A percentile compares a stretch with the other conserved stretches of the same genome.
Conservation (phyloP, 257 asterid species). For the Primulina tabacum region DNA sequence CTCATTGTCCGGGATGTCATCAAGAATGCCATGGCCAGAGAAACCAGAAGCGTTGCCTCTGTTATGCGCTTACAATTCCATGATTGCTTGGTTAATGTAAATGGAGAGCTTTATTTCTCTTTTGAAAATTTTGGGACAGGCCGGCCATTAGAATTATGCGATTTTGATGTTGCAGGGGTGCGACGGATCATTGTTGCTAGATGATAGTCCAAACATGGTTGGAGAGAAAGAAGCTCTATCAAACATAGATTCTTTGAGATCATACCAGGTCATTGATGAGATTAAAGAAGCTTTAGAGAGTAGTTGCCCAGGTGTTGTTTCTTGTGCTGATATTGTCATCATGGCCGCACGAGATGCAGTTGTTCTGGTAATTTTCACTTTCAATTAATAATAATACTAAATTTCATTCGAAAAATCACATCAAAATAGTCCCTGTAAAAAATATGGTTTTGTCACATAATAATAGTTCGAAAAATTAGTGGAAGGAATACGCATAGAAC, state of each 20-base stretch:
- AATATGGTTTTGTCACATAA: no score
- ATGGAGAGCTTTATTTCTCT: no score
- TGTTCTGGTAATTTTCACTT: slow-evolving; percentile 45
- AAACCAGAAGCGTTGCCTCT: slow-evolving; percentile 68
- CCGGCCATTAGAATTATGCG: no score
- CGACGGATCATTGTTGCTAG: slow-evolving; percentile 86
- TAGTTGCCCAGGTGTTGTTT: slow-evolving; percentile 68
- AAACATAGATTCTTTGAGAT: slow-evolving; percentile 73
- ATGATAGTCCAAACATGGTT: slow-evolving; percentile 66
- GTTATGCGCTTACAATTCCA: slow-evolving; percentile 96
- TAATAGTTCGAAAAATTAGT: no score
- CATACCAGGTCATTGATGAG: slow-evolving; percentile 72
- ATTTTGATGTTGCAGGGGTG: slow-evolving; percentile 54
- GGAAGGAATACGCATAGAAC: no score
- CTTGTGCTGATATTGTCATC: slow-evolving; percentile 88
- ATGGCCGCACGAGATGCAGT: slow-evolving; percentile 98
- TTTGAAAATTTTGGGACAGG: no score
- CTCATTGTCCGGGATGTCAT: slow-evolving; percentile 50
- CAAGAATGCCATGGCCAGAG: slow-evolving; percentile 56
- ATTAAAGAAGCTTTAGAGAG: slow-evolving; percentile 64
- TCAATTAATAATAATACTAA: no score
- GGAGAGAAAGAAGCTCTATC: slow-evolving; percentile 81
- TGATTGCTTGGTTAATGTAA: slow-evolving; percentile 89
- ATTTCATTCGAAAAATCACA: no score
- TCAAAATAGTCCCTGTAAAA: no score